Evolutionary conservation across 2,329 filamentous ascomycete genomes (phyloP).

Genomic region (Thermomyces lanuginosus): DNA sequence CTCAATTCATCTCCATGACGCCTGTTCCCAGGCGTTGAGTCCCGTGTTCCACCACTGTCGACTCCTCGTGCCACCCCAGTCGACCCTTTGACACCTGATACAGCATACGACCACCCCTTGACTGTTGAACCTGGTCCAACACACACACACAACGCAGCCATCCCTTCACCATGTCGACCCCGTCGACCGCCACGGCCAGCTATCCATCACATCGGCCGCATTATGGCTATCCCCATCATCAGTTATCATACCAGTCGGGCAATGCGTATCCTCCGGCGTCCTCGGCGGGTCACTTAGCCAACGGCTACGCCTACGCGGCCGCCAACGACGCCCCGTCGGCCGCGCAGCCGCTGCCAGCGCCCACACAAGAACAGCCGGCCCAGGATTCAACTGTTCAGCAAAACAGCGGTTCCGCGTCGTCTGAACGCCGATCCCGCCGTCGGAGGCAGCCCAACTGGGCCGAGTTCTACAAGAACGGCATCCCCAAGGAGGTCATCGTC

Average conservation of each 20-base stretch:
- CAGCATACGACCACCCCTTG: too few relatives aligned
- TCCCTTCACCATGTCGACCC: slow-evolving; percentile 52
- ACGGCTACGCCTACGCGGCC: slow-evolving; percentile 28
- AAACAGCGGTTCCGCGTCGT: slow-evolving; percentile 23
- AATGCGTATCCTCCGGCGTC: slow-evolving; percentile 36
- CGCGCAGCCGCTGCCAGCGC: slow-evolving; percentile 15
- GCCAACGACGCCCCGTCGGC: slow-evolving; percentile 17
- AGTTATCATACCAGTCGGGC: slow-evolving; percentile 36
- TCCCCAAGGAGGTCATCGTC: slow-evolving; percentile 72
- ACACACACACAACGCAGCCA: background rate
- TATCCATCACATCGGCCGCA: slow-evolving; percentile 52
- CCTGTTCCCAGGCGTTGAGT: too few relatives aligned
- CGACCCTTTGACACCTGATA: too few relatives aligned
- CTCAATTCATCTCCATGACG: too few relatives aligned
- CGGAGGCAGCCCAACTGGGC: slow-evolving; percentile 55
- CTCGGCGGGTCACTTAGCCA: slow-evolving; percentile 26
- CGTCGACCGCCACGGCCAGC: slow-evolving; percentile 59
- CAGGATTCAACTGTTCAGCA: slow-evolving; percentile 16
- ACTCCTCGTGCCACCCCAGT: background rate
- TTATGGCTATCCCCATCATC: slow-evolving; percentile 45
- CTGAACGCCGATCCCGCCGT: slow-evolving; percentile 28
- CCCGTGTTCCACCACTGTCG: too few relatives aligned
- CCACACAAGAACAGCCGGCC: slow-evolving; percentile 24
- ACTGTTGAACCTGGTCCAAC: too few relatives aligned
- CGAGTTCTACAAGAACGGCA: slow-evolving; percentile 65